Percentiles rank a stretch among this genome's conserved stretches.
Conservation (phyloP, 331 rosid genomes). For the Malus hybrid region DNA sequence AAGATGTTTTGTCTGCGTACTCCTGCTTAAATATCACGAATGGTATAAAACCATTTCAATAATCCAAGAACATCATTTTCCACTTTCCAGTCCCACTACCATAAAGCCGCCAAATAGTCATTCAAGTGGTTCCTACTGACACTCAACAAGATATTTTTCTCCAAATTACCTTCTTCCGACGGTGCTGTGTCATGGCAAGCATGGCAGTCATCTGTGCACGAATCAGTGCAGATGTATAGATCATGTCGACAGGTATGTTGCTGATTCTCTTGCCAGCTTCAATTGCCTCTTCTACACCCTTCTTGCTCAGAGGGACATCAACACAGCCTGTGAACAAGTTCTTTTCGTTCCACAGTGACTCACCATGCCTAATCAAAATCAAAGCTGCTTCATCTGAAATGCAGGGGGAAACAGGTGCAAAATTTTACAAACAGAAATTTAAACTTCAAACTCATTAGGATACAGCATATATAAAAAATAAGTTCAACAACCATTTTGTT, state of each 20-base stretch:
- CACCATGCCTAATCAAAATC: conserved; percentile 92
- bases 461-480: neutral
- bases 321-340: conserved; percentile 98
- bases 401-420: conserved; percentile 9
- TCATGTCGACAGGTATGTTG: conserved; percentile 86
- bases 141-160: neutral
- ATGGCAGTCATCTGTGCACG: conserved; percentile 99
- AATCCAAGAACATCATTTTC: neutral
- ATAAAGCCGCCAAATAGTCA: neutral
- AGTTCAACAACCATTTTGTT: too few relatives aligned
- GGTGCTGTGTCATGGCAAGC: conserved; percentile 99
- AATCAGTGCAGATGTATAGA: conserved; percentile 87
- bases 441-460: neutral
- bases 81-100: neutral
- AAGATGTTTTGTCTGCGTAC: neutral
- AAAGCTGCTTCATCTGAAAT: conserved; percentile 85
- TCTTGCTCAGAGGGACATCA: conserved; percentile 91
- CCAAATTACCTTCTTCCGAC: conserved; percentile 68
- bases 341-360: conserved; percentile 93
- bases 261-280: conserved; percentile 99
- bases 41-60: neutral
- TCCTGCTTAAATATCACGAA: neutral
- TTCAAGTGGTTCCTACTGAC: conserved; percentile 2
- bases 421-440: conserved; percentile 2
- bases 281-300: conserved; percentile 88